Base-by-base conservation (phyloP, 495 filamentous ascomycete species). In the Tetracladium marchalianum region DNA sequence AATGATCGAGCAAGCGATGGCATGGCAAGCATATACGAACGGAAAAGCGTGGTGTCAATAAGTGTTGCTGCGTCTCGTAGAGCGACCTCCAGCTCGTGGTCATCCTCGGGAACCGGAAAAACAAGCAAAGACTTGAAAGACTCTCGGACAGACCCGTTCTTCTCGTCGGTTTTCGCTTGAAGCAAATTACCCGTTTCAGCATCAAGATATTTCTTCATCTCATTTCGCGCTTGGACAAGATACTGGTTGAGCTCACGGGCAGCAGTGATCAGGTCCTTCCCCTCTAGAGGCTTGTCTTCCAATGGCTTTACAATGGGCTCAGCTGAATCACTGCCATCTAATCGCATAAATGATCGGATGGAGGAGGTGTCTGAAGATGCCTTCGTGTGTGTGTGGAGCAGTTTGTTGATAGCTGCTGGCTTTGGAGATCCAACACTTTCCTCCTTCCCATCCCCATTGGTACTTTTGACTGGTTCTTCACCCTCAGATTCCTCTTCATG, bases 21-120 rank as follows among this genome's bases (percentile, higher is more conserved):
- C 10, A 78, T 82, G 5, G 81, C 85, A 51, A 86, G 87, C 85
- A 97, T 96, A 58, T 92, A 89, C 1, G 86, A 82, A 18, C 90
- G 77, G 67, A 99, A 99, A 0, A 97, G 72, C 2, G 88, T 89
- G 1, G 92, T 97, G 58, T 99, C 92, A 15, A 99, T 84, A 1
- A 95, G 63, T 35, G 72, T 80, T 18, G 88, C 94, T 1, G 83
- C 85, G 35, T 81, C 70, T 11, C 79, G 73, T 11, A 97, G 72
- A 39, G 81, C 76, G 15, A 77, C 60, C 51, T 83, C 75, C 50
- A 86, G 83, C 47, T 86, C 77, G 44, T 74, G 66, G n/a, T 78
- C 67, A 32, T 67, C 56, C 33, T 73, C 63, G 41, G 74, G 71
- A 32, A 61, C 68, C 16, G 70, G 70, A 5, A 62, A 65, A 31